Conservation (phyloP, 257 asterid species). For the Rehmannia glutinosa region DNA sequence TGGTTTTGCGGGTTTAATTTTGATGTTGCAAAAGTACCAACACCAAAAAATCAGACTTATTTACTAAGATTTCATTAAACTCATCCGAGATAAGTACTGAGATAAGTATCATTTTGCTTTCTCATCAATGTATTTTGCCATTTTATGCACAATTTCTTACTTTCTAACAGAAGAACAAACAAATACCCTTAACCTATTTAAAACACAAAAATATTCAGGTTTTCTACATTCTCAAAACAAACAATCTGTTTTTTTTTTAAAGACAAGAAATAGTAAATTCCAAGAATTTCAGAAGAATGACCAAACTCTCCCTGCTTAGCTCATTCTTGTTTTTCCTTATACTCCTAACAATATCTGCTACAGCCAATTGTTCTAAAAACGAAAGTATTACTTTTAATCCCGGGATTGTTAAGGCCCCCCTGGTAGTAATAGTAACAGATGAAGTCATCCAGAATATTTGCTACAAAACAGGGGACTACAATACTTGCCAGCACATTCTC, state of each 20-base stretch:
- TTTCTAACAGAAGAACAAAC: background rate
- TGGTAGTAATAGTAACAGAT: slow-evolving; percentile 1
- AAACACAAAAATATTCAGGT: background rate
- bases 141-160: background rate
- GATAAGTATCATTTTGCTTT: background rate
- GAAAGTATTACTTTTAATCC: background rate
- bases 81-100: background rate
- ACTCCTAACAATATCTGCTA: background rate
- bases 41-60: background rate
- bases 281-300: background rate
- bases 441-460: background rate
- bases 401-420: background rate
- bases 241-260: too few relatives aligned
- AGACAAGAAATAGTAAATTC: background rate
- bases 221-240: background rate
- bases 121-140: background rate
- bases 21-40: too few relatives aligned
- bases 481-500: background rate
- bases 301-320: background rate
- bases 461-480: background rate
- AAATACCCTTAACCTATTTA: background rate
- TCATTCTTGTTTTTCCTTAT: background rate
- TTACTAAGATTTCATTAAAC: background rate
- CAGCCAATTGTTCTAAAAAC: background rate
- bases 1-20: too few relatives aligned